Percentiles rank a stretch among this genome's conserved stretches.
Evolutionary conservation across 805 yeast genomes (phyloP).

Genomic region (Metschnikowia sp.): DNA sequence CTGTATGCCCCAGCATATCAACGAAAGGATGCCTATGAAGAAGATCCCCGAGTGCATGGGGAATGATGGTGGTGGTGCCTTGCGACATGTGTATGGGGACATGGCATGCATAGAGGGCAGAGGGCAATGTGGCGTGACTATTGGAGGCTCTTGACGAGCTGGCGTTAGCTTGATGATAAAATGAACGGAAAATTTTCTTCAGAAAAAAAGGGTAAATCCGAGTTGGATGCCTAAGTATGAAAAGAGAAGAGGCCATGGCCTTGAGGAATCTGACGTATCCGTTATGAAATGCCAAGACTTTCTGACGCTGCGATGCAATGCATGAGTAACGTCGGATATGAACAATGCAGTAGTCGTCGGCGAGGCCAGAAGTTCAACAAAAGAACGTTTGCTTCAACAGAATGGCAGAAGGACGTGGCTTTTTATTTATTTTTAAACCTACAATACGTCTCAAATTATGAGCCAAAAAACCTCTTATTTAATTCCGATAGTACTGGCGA

Average conservation of each 20-base stretch:
- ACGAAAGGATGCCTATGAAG: conserved; percentile 25
- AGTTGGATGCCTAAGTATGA: neutral
- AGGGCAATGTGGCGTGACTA: neutral
- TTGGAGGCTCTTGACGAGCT: neutral
- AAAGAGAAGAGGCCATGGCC: too few relatives aligned
- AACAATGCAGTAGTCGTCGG: neutral
- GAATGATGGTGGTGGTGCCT: conserved; percentile 4
- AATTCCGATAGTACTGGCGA: too few relatives aligned
- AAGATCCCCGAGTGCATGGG: conserved; percentile 32
- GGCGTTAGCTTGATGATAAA: neutral
- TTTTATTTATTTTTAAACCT: too few relatives aligned
- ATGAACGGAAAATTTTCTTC: neutral
- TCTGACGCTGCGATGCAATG: conserved; percentile 1
- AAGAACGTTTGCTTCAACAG: too few relatives aligned
- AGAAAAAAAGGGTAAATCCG: neutral
- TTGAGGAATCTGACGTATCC: neutral
- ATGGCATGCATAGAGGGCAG: conserved; percentile 9
- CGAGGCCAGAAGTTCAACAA: too few relatives aligned
- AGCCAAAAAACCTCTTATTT: too few relatives aligned
- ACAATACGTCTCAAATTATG: too few relatives aligned
- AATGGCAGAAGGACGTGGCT: too few relatives aligned
- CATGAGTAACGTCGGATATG: neutral
- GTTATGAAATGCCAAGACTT: conserved; percentile 5
- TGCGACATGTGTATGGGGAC: neutral
- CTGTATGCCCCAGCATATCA: conserved; percentile 34